These are phyloP conservation scores for Penicillium daleae DNA, from an alignment of 495 filamentous ascomycete genomes.

Conservation along the genomic window DNA sequence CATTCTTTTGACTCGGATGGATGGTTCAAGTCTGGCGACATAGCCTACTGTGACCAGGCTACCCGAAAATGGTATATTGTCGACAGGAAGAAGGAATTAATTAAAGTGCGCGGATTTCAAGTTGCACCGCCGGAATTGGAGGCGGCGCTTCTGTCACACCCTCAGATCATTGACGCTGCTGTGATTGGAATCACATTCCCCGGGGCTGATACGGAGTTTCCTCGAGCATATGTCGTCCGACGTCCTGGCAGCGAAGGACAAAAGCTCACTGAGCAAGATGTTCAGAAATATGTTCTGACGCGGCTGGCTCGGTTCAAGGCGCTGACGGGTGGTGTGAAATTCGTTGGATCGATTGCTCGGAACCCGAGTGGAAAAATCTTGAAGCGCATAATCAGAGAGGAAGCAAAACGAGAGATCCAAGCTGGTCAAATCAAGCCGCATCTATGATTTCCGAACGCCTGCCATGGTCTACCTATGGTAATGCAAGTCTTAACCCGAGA, in stretches of 20 bases:
- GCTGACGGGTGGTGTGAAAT: conserved; percentile 76
- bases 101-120: conserved; percentile 83
- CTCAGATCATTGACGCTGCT: conserved; percentile 72
- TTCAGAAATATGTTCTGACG: conserved; percentile 57
- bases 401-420: conserved; percentile 44
- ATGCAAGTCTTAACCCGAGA: background rate
- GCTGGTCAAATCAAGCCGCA: conserved; percentile 27
- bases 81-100: conserved; percentile 80
- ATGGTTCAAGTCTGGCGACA: conserved; percentile 46
- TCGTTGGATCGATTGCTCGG: conserved; percentile 77
- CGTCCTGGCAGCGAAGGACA: conserved; percentile 38
- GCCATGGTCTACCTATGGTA: background rate
- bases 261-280: conserved; percentile 56
- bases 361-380: conserved; percentile 83
- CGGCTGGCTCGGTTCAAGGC: conserved; percentile 69
- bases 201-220: conserved; percentile 68
- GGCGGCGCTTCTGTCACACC: conserved; percentile 67
- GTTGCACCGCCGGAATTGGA: conserved; percentile 84
- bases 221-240: conserved; percentile 76
- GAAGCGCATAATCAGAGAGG: conserved; percentile 62
- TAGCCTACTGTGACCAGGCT: conserved; percentile 53
- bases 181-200: conserved; percentile 73
- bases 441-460: conserved; percentile 12
- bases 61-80: conserved; percentile 64
- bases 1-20: conserved; percentile 40